phyloP scores from a whole-genome alignment of 164 flowering plant genomes.

The Litsea cubeba region DNA sequence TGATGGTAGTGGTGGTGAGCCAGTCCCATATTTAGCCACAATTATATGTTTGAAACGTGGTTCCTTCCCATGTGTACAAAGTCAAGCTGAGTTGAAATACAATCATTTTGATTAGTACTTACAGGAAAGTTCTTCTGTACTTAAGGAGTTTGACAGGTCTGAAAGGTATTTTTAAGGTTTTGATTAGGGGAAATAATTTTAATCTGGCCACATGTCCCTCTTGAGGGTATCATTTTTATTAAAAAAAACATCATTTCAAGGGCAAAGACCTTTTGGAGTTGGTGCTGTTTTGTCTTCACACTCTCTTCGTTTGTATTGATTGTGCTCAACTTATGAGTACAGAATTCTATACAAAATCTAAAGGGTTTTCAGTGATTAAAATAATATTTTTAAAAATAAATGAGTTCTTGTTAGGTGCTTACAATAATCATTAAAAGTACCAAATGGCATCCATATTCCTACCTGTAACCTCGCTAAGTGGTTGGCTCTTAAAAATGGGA shows the following conservation, averaged over 20 bases:
- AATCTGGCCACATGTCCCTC: slow-evolving; percentile 14
- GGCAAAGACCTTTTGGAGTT: slow-evolving; percentile 13
- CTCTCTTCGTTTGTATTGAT: slow-evolving; percentile 6
- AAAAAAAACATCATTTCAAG: background rate
- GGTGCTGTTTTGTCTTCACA: slow-evolving; percentile 15
- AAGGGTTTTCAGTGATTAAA: background rate
- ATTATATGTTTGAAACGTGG: background rate
- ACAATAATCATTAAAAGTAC: slow-evolving; percentile 9
- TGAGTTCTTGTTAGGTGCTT: background rate
- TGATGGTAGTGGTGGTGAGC: no score
- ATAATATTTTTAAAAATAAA: background rate
- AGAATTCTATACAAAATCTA: background rate
- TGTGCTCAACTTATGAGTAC: background rate
- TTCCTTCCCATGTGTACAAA: background rate
- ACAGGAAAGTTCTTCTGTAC: slow-evolving; percentile 7
- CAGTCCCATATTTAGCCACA: background rate
- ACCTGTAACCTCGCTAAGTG: slow-evolving; percentile 4
- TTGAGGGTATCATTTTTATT: slow-evolving; percentile 3
- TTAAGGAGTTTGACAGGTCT: background rate
- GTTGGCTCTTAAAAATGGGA: slow-evolving; percentile 6
- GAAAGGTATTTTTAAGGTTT: background rate
- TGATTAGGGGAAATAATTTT: background rate
- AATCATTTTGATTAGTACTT: background rate
- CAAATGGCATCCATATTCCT: slow-evolving; percentile 5
- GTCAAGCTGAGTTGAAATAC: background rate